phyloP scores from a whole-genome alignment of 805 yeast species.

The Myxozyma neotropica region DNA sequence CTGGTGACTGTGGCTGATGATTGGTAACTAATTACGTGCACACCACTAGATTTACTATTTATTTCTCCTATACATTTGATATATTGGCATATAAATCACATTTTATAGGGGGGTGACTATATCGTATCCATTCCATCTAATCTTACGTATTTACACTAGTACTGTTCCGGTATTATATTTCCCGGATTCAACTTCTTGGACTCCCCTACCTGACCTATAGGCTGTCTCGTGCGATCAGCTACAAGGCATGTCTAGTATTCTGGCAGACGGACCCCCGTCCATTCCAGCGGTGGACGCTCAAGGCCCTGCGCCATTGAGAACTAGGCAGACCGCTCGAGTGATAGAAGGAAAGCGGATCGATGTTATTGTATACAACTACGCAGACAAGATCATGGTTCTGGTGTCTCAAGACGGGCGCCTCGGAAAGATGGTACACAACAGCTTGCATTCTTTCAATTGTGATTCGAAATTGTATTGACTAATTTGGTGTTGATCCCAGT shows the following conservation, averaged over 20 bases:
- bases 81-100: too few species aligned
- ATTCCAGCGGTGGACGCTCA: neutral
- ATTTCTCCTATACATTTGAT: neutral
- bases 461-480: neutral
- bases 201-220: neutral
- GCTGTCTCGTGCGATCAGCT: neutral
- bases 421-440: slow-evolving; percentile 27
- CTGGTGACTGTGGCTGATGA: neutral
- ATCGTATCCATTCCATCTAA: neutral
- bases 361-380: slow-evolving; percentile 22
- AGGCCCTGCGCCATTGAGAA: slow-evolving; percentile 9
- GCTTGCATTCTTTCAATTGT: neutral
- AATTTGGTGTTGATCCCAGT: slow-evolving; percentile 1
- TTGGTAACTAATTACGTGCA: too few species aligned
- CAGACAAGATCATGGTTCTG: slow-evolving; percentile 30
- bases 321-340: slow-evolving; percentile 12
- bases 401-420: slow-evolving; percentile 24
- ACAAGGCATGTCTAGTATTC: neutral
- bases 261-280: slow-evolving; percentile 8
- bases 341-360: slow-evolving; percentile 24
- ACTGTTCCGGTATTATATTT: neutral
- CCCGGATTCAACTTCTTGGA: neutral
- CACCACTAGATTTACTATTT: too few species aligned
- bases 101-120: too few species aligned
- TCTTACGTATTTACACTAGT: neutral